phyloP scores from a whole-genome alignment of 108 stramenopile species.

The Cylindrotheca fusiformis region DNA sequence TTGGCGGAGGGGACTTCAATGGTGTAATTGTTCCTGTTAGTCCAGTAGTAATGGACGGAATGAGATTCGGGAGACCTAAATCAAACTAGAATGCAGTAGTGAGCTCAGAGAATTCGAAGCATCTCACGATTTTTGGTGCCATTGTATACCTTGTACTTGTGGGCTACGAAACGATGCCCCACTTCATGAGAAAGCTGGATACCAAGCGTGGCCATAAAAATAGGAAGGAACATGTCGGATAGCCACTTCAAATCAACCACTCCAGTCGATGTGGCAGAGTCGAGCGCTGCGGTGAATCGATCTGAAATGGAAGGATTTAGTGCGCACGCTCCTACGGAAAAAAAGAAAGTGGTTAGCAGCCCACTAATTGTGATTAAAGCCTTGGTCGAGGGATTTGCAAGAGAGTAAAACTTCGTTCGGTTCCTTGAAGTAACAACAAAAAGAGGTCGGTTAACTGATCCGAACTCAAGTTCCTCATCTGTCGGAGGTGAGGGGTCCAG shows the following conservation, averaged over 20 bases:
- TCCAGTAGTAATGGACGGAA: constrained; percentile 48
- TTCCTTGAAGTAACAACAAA: constrained; percentile 52
- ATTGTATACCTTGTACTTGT: constrained; percentile 46
- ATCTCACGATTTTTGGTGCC: constrained; percentile 1
- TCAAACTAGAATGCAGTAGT: constrained; percentile 8
- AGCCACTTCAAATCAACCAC: constrained; percentile 31
- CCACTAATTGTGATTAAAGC: constrained; percentile 40
- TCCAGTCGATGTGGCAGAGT: constrained; percentile 1
- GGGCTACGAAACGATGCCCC: constrained; percentile 50
- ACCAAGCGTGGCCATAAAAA: constrained; percentile 38
- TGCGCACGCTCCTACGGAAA: constrained; percentile 53
- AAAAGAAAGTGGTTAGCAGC: constrained; percentile 36
- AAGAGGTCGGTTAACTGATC: constrained; percentile 40
- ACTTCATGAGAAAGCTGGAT: constrained; percentile 55
- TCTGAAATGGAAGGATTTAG: constrained; percentile 47
- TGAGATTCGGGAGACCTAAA: constrained; percentile 27
- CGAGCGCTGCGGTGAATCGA: constrained; percentile 25
- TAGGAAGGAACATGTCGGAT: constrained; percentile 39
- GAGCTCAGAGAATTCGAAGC: constrained; percentile 15
- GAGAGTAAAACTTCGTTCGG: constrained; percentile 34
- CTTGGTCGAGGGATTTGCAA: constrained; percentile 32
- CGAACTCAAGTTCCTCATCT: constrained; percentile 61
- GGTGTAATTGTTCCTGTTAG: constrained; percentile 54
- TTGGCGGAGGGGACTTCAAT: constrained; percentile 57
- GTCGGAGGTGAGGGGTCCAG: constrained; percentile 59